Evolutionary conservation across 768 basidiomycete genomes (phyloP), one percentile per base, ranked within the genome.

Genomic region (Tricholoma matsutake): DNA sequence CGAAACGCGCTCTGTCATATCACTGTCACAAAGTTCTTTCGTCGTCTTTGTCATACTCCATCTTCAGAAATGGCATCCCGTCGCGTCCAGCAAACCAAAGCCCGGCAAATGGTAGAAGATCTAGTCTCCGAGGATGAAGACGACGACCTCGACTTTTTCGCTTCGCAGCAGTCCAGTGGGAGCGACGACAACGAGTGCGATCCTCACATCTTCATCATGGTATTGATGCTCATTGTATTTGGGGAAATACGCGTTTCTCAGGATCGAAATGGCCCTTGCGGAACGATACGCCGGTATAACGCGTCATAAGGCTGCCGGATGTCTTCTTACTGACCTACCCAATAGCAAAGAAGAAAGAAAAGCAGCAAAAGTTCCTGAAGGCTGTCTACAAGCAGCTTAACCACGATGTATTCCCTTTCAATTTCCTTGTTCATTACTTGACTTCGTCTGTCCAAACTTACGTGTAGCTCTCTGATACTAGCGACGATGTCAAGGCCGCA

Each of bases 111-210:
- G 4, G 51, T 55, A n/a, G 59, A 13, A 14, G 49, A 62, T 16
- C 11, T 58, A 18, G 58, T 34, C 52, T 56, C 58, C 3, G 65
- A 66, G 6, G 9, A 31, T 14, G 60, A 59, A 16, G 63, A 60
- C 11, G 54, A 61, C 16, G 63, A 61, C 11, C 28, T 61, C 4
- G 54, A 58, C 7, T 66, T 66, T 16, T 60, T 64, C 25, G 62
- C 57, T 14, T 68, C 67, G 11, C 65, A 66, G 14, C 56, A 63
- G 32, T 66, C 67, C 13, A 66, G 54, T 41, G 65, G 63, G 28
- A 66, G 67, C 32, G 67, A 68, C n/a, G 67, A 66, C 35, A 62
- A 66, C 16, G 64, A 41, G 67, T 68, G 22, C 53, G 62, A 53
- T 20, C 13, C 6, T 31, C 31, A 8, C 51, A n/a, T 4, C n/a